These are phyloP conservation scores for Alternaria brassicae DNA, from an alignment of 2,329 filamentous ascomycete genomes.

Conservation along the genomic window DNA sequence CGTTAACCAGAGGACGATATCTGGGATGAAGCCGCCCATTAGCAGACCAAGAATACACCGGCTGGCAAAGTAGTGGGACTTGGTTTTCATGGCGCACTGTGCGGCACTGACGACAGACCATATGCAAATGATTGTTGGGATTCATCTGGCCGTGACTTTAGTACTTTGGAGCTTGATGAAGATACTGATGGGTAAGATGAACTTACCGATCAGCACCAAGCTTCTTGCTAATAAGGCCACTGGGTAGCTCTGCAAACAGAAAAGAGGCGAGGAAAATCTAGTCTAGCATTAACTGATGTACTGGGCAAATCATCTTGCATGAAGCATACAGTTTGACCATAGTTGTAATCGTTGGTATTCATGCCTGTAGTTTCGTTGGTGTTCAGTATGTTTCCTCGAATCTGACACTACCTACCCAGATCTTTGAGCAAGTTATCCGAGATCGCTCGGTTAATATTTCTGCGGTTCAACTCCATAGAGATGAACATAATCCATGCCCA, in stretches of 20 bases:
- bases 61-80: conserved; percentile 48
- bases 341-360: background rate
- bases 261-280: conserved; percentile 51
- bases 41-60: conserved; percentile 52
- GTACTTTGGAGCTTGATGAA: background rate
- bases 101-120: conserved; percentile 49
- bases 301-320: background rate
- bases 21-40: conserved; percentile 45
- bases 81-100: conserved; percentile 46
- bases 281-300: conserved; percentile 6
- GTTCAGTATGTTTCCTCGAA: too few species aligned
- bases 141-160: conserved; percentile 35
- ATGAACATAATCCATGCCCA: conserved; percentile 59
- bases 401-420: conserved; percentile 26
- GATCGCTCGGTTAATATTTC: conserved; percentile 56
- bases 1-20: conserved; percentile 52
- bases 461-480: conserved; percentile 56
- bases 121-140: conserved; percentile 46
- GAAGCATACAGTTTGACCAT: background rate
- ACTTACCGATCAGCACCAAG: conserved; percentile 55
- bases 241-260: conserved; percentile 58
- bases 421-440: conserved; percentile 45
- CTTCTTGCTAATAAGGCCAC: conserved; percentile 60
- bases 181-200: background rate
- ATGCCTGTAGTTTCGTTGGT: background rate